These are phyloP conservation scores for Purpureocillium takamizusanense DNA, from an alignment of 2,329 filamentous ascomycete species.

Conservation along the genomic window DNA sequence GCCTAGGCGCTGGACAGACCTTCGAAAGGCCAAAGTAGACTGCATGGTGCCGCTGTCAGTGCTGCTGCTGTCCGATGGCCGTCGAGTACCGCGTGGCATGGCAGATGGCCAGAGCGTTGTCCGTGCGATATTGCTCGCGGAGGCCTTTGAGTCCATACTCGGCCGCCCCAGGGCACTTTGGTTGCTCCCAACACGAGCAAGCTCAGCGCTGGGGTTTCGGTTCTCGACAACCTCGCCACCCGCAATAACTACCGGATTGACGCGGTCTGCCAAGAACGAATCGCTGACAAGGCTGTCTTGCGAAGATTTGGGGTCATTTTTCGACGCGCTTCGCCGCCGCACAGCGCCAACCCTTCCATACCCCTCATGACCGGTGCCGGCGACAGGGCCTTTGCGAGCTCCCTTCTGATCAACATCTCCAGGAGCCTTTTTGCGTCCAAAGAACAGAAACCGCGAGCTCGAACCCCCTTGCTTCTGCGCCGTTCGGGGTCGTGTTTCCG, in stretches of 20 bases:
- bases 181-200: slow-evolving; percentile 40
- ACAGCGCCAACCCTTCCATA: slow-evolving; percentile 58
- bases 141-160: slow-evolving; percentile 30
- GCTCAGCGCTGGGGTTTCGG: slow-evolving; percentile 41
- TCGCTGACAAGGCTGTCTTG: slow-evolving; percentile 44
- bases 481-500: slow-evolving; percentile 41
- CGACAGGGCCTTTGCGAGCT: slow-evolving; percentile 67
- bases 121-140: slow-evolving; percentile 24
- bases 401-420: slow-evolving; percentile 26
- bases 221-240: slow-evolving; percentile 56
- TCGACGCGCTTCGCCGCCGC: slow-evolving; percentile 56
- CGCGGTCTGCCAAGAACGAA: slow-evolving; percentile 50
- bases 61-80: slow-evolving; percentile 48
- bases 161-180: slow-evolving; percentile 35
- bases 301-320: slow-evolving; percentile 37
- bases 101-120: slow-evolving; percentile 41
- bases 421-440: slow-evolving; percentile 64
- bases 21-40: slow-evolving; percentile 43
- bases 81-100: slow-evolving; percentile 31
- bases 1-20: slow-evolving; percentile 43
- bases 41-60: slow-evolving; percentile 39
- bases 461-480: slow-evolving; percentile 37
- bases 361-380: slow-evolving; percentile 90
- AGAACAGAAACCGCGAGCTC: slow-evolving; percentile 65
- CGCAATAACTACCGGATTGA: slow-evolving; percentile 58